A percentile compares a stretch with the other conserved stretches of the same genome.
Evolutionary conservation across 2,329 filamentous ascomycete genomes (phyloP).

Genomic region (Paraphaeosphaeria minitans): DNA sequence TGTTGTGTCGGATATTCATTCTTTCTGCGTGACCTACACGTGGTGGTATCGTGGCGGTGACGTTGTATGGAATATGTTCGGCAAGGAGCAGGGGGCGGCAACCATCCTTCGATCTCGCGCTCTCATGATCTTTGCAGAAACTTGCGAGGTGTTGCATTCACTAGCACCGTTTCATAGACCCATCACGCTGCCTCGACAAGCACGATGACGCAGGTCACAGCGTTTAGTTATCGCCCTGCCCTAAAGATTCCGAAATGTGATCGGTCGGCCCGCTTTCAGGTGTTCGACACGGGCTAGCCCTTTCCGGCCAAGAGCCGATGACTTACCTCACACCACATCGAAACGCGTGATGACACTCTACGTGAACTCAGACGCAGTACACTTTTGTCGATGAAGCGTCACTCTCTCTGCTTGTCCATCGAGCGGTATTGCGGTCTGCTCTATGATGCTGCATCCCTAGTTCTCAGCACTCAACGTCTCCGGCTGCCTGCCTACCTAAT

Average conservation of each 20-base stretch:
- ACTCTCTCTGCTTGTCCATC: background rate
- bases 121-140: constrained; percentile 2
- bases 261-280: constrained; percentile 7
- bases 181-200: constrained; percentile 4
- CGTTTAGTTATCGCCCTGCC: background rate
- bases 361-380: background rate
- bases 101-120: background rate
- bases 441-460: background rate
- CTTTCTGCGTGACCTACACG: background rate
- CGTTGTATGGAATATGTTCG: background rate
- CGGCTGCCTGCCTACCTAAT: background rate
- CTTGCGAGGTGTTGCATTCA: constrained; percentile 1
- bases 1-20: background rate
- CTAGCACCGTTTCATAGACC: constrained; percentile 5
- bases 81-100: background rate
- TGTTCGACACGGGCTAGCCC: background rate
- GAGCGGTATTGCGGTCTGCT: background rate
- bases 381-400: no score
- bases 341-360: background rate
- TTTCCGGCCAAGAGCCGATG: background rate
- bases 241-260: background rate
- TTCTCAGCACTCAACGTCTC: background rate
- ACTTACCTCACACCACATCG: constrained; percentile 1
- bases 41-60: background rate
- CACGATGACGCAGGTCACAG: constrained; percentile 1